phyloP scores from a whole-genome alignment of 768 basidiomycete genomes.

The Phanerochaete carnosa region DNA sequence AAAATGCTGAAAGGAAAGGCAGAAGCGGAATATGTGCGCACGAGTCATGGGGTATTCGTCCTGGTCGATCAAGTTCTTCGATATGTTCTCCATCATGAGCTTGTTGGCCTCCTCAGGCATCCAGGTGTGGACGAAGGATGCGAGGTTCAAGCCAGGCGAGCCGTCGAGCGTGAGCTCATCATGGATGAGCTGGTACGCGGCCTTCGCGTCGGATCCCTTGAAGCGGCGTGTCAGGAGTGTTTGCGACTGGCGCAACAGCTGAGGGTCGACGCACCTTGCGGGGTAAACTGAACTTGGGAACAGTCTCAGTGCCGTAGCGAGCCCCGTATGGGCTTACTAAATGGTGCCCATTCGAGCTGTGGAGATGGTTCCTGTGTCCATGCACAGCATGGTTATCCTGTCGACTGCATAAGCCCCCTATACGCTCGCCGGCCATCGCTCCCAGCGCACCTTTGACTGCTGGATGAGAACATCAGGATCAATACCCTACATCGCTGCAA shows the following conservation, averaged over 20 bases:
- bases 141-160: constrained; percentile 55
- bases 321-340: constrained; percentile 51
- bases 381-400: not conserved
- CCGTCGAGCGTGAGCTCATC: constrained; percentile 62
- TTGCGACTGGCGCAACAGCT: not conserved
- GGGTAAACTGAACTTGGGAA: constrained; percentile 69
- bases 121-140: constrained; percentile 68
- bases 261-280: constrained; percentile 36
- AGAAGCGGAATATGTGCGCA: constrained; percentile 17
- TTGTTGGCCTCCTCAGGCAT: constrained; percentile 51
- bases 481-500: constrained; percentile 46
- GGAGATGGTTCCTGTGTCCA: constrained; percentile 28
- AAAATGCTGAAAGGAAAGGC: not conserved
- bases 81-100: constrained; percentile 61
- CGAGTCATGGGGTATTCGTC: constrained; percentile 67
- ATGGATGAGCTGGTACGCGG: constrained; percentile 54
- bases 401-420: not conserved
- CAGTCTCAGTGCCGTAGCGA: constrained; percentile 61
- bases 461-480: constrained; percentile 65
- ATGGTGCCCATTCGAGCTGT: constrained; percentile 32
- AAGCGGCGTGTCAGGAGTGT: not conserved
- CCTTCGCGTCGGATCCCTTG: constrained; percentile 53
- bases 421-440: not conserved
- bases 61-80: constrained; percentile 67
- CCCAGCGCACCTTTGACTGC: constrained; percentile 43